Percentiles rank a stretch among this genome's conserved stretches.
phyloP scores from a whole-genome alignment of 2,329 filamentous ascomycete genomes.

The Alternaria sp. region DNA sequence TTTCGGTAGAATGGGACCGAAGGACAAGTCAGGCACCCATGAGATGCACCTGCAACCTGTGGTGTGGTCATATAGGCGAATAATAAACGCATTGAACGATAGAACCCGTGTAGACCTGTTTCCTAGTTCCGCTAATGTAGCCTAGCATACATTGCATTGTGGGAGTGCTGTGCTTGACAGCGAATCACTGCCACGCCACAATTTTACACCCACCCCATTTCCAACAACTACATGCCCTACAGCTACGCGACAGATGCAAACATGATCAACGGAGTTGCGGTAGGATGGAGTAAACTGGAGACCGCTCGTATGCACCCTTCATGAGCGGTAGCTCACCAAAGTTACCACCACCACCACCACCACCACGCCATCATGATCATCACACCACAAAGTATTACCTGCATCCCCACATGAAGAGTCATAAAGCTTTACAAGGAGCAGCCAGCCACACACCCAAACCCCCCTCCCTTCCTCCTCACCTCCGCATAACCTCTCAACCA shows the following conservation, averaged over 20 bases:
- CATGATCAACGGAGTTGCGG: not conserved
- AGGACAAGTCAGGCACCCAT: conserved; percentile 14
- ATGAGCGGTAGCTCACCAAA: not conserved
- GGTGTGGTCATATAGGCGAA: conserved; percentile 23
- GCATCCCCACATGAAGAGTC: conserved; percentile 4
- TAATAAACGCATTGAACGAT: conserved; percentile 20
- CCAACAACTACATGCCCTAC: not conserved
- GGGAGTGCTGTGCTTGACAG: conserved; percentile 11
- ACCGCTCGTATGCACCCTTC: not conserved
- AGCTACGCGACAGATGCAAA: conserved; percentile 4
- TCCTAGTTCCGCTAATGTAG: conserved; percentile 9
- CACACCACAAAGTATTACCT: conserved; percentile 1
- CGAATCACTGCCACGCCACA: conserved; percentile 30
- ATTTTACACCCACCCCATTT: not conserved
- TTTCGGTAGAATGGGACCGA: conserved; percentile 15
- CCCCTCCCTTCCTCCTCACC: conserved; percentile 1
- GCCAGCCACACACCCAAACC: conserved; percentile 6
- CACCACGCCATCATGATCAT: not conserved
- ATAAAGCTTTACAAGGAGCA: conserved; percentile 1
- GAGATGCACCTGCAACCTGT: conserved; percentile 14
- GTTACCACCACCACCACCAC: not conserved
- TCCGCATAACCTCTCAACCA: conserved; percentile 1
- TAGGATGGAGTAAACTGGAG: not conserved
- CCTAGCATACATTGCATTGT: conserved; percentile 3
- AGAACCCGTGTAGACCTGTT: conserved; percentile 15